phyloP scores from a whole-genome alignment of 371 early-diverging fungal species.

The Apophysomyces trapeziformis region DNA sequence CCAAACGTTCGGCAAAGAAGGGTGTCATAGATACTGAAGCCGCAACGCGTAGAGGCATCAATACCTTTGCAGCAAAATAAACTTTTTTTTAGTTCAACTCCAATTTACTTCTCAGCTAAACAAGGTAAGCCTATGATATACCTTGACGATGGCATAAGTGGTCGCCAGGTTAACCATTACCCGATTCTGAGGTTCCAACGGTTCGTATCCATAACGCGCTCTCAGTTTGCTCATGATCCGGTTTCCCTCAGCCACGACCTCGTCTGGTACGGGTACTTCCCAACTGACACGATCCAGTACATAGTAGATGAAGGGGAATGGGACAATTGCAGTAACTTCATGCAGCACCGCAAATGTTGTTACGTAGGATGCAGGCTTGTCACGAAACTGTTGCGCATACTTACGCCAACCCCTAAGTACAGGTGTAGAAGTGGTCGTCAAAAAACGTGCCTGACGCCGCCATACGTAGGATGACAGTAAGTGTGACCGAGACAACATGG shows the following conservation, averaged over 20 bases:
- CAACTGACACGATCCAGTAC: slow-evolving; percentile 55
- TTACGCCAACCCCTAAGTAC: slow-evolving; percentile 46
- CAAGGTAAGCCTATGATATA: slow-evolving; percentile 13
- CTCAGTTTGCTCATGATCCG: slow-evolving; percentile 60
- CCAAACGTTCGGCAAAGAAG: slow-evolving; percentile 56
- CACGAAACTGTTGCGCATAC: slow-evolving; percentile 68
- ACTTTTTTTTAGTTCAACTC: neutral
- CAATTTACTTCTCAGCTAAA: too few relatives aligned
- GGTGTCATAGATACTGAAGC: slow-evolving; percentile 74
- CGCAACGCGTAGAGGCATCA: slow-evolving; percentile 72
- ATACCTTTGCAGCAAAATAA: slow-evolving; percentile 28
- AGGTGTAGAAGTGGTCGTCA: slow-evolving; percentile 8
- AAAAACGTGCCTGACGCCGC: neutral
- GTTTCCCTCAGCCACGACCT: slow-evolving; percentile 72
- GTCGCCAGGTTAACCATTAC: slow-evolving; percentile 78
- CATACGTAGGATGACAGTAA: neutral
- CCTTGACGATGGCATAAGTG: slow-evolving; percentile 85
- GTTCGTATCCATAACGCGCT: slow-evolving; percentile 59
- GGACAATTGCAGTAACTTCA: slow-evolving; percentile 88
- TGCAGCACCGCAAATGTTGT: slow-evolving; percentile 85
- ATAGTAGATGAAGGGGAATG: slow-evolving; percentile 78
- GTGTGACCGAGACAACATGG: slow-evolving; percentile 4
- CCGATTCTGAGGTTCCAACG: slow-evolving; percentile 49
- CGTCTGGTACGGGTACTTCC: slow-evolving; percentile 66
- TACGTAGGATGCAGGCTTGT: slow-evolving; percentile 80